Evolutionary conservation across 2,329 filamentous ascomycete species (phyloP), one percentile per base, ranked within the genome.

Genomic region (Alternaria brassicae): DNA sequence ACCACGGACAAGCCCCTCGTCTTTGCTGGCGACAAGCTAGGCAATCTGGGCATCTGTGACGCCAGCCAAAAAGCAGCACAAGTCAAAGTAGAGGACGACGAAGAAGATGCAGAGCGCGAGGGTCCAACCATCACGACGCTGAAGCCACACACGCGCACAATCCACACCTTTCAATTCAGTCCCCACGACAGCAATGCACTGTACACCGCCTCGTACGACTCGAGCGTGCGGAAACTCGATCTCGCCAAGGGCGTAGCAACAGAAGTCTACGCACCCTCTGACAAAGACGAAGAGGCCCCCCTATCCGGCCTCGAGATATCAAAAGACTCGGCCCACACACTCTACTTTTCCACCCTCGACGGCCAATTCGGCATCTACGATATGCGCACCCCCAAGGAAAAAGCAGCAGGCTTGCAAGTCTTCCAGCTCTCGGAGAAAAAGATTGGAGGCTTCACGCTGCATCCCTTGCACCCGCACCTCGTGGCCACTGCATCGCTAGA

Each of bases 11-110:
- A 98, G 71, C 88, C 93, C 0, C 82, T 99, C 3, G 85, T 98
- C 1, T 96, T 99, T 73, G 94, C 94, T 0, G 94, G 94, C 10
- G 95, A 99, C 72, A 99, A 99, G 75, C 85, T 96, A 65, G 94
- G 95, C 1, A 91, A 92, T 23, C 83, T 98, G 58, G 95, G 95
- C 0, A 87, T 99, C 1, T 94, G 97, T 54, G 94, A 99, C 73
- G 93, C 89, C 1, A 93, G 91, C 0, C 92, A 96, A 66, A 85
- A 85, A 3, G 80, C 81, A 2, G 72, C 84, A 4, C 80, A 82
- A 61, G 77, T 83, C 50, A 79, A 82, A 30, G 77, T 76, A 15
- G 87, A 88, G 56, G 88, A 91, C 8, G 86, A 87, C 27, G 86
- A 86, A 37, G 89, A 91, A 37, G 89, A 91, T 2, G 83, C 83